Conservation (phyloP, 2,329 filamentous ascomycete genomes). For the Xylariomycetidae sp. region DNA sequence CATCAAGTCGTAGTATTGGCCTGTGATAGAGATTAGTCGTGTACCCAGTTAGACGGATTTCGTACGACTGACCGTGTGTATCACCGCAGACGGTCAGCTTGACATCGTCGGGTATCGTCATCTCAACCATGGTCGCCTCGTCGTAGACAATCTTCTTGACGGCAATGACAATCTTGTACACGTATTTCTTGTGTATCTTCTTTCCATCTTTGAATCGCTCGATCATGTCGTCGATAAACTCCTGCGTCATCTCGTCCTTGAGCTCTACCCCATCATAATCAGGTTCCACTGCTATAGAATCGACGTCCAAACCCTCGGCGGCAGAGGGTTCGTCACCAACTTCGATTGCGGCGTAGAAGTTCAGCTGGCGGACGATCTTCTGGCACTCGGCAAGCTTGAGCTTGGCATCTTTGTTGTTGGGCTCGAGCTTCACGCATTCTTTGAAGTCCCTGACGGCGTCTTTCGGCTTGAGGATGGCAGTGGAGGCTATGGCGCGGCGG, state of each 20-base stretch:
- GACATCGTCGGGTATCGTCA: constrained; percentile 70
- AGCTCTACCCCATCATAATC: constrained; percentile 80
- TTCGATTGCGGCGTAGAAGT: constrained; percentile 94
- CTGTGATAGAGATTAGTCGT: constrained; percentile 36
- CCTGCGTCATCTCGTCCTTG: constrained; percentile 81
- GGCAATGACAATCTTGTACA: constrained; percentile 89
- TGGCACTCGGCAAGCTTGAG: constrained; percentile 89
- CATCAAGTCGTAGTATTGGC: constrained; percentile 96
- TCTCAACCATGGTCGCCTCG: constrained; percentile 95
- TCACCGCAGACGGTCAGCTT: constrained; percentile 93
- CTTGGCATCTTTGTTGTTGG: constrained; percentile 82
- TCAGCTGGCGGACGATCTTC: constrained; percentile 85
- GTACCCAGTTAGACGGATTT: background rate
- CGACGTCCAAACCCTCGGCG: constrained; percentile 82
- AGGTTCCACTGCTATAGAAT: constrained; percentile 74
- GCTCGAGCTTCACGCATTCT: constrained; percentile 80
- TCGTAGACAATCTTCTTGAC: constrained; percentile 86
- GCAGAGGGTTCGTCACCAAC: constrained; percentile 88
- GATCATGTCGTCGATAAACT: constrained; percentile 97
- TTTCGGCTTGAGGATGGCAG: constrained; percentile 81
- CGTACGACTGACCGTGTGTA: constrained; percentile 67
- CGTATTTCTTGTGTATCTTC: constrained; percentile 92
- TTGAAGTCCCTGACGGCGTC: constrained; percentile 92
- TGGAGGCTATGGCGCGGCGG: constrained; percentile 83
- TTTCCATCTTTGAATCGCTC: constrained; percentile 94